Evolutionary conservation across 2,329 filamentous ascomycete genomes (phyloP), one percentile per base, ranked within the genome.

Genomic region (Calonectria pauciramosa): DNA sequence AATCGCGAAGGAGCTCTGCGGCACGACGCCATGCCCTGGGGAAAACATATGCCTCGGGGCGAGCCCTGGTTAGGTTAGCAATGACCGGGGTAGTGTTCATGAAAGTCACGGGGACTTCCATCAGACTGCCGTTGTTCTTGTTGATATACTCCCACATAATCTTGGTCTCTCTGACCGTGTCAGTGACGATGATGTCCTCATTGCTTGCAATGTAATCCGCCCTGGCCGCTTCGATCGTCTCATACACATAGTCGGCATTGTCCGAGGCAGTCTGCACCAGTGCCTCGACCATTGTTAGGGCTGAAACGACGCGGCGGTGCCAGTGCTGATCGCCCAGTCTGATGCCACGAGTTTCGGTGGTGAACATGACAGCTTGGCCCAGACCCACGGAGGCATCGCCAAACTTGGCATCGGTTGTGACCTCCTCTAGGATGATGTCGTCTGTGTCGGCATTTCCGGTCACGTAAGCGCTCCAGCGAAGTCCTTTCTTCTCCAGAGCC

Each of bases 241-340:
- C 30, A 6, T 77, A 73, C 0, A 83, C 77, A 8, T 77, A 54
- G 0, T 80, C 70, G 0, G 74, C 77, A 0, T 80, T 76, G 3
- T 83, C 81, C 0, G 78, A 74, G 0, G 81, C 81, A 1, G 78
- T 79, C n/a, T 83, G 79, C 0, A 83, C 59, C 4, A 83, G 73
- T 0, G 79, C 68, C 6, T 78, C 73, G 1, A 83, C 72, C 78
- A 79, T 83, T 0, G 75, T 76, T 10, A 83, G 47, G 4, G 76
- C 77, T 1, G 81, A 78, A 20, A 80, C 80, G 4, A 83, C 82
- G 30, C 83, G 82, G 0, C 81, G 79, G 66, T 84, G 82, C 4
- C 83, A 83, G 47, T 84, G 82, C 65, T 83, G 83, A n/a, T 79
- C 75, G 0, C 81, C 83, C 1, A 84, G 72, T 68, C 78, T 81